Base-by-base conservation (phyloP, 495 filamentous ascomycete genomes). In the Neurospora sp. region DNA sequence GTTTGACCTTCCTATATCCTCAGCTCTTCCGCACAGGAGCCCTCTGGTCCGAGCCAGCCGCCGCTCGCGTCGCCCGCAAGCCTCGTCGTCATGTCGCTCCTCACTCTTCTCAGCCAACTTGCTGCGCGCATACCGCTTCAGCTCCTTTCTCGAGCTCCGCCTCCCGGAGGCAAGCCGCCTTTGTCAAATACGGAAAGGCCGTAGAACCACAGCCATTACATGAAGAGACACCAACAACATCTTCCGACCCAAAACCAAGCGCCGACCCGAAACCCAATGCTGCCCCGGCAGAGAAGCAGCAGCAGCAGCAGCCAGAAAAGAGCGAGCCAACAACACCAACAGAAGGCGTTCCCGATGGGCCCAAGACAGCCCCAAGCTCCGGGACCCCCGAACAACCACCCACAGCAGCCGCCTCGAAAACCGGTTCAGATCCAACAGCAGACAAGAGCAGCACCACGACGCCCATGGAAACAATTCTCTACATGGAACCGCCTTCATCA, bases 1-100 rank as follows among this genome's bases (percentile, higher is more conserved):
- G 92, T 76, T 84, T 95, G 40, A 89, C 88, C 4, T 94, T 94
- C 76, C 85, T 94, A 18, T 94, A 94, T 76, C 91, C 92, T 42
- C 88, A 91, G 74, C 81, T 92, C 68, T 91, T 89, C 82, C 81
- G 84, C 61, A 74, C 78, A 22, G 76, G 76, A 20, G 79, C 76
- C 46, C 82, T 82, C 66, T 77, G 79, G 74, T 75, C 71, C 78
- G 85, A 84, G 69, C 79, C 76, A 14, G 53, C 53, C 68, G 79
- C 77, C 11, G 78, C 75, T 31, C 75, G 74, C n/a, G 48, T 73
- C 44, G 71, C 69, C 41, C 75, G 74, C 37, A 53, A 27, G 14
- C 68, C 73, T 16, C 72, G 70, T 59, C 79, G 74, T 78, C 59
- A 79, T 79, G 71, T 72, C 27, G 46, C 69, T 10, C n/a, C 72